phyloP scores from a whole-genome alignment of 78 protist species.

The Protostelium mycophagum region DNA sequence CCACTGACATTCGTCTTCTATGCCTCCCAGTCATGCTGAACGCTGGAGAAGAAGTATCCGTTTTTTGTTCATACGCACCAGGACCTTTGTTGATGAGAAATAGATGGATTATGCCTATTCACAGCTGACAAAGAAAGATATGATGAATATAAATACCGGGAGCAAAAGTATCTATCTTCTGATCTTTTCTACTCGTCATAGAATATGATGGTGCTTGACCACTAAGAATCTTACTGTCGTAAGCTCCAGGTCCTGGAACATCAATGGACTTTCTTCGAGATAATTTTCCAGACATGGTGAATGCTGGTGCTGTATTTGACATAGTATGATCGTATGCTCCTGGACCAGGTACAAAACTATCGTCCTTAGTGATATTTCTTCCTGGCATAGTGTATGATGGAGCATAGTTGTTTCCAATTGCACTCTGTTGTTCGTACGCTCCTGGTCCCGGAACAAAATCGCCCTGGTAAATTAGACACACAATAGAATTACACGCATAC shows the following conservation, averaged over 20 bases:
- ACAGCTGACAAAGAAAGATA: no score
- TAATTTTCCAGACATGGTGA: neutral
- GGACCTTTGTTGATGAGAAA: no score
- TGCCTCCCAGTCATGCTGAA: neutral
- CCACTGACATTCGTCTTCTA: neutral
- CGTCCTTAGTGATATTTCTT: neutral
- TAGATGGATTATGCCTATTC: no score
- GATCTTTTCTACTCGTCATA: no score
- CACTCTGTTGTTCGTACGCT: neutral
- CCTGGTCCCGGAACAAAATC: neutral
- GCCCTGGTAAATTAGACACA: no score
- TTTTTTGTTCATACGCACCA: no score
- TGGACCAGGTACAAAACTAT: neutral
- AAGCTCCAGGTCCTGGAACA: neutral
- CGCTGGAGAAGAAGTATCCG: constrained; percentile 2
- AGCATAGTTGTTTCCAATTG: neutral
- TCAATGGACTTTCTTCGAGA: neutral
- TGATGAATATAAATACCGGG: no score
- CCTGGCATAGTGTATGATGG: neutral
- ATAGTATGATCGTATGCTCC: neutral
- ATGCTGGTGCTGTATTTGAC: neutral
- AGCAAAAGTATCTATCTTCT: no score
- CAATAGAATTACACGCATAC: no score
- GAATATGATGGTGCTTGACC: no score
- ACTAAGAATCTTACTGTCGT: neutral